Evolutionary conservation across 1,139 yeast species (phyloP), one percentile per base, ranked within the genome.

Genomic region (Blastobotrys arbuscula): DNA sequence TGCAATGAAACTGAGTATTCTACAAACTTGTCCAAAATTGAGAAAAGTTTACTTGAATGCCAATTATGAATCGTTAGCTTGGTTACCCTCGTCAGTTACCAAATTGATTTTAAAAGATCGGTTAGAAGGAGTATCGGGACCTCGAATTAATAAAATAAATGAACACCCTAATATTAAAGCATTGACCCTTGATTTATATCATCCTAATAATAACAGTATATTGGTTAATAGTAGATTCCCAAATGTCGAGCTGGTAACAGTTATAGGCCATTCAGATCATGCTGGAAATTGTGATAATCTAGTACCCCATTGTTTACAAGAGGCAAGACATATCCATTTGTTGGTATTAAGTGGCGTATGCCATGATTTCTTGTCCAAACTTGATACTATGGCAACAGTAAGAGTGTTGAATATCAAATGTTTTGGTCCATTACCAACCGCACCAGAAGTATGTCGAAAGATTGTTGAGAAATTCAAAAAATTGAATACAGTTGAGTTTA

Each of bases 21-120:
- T 35, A 9, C 15, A 8, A 3, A 15, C 5, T 12, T 34, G 39
- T 39, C 9, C 2, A 18, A 16, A 35, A 19, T 24, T 42, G 21
- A 19, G 34, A 16, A 34, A 35, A 21, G 23, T 42, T 2, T 10
- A 24, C 13, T 35, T 42, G 33, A 18, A 21, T 15, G 30, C 33
- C 5, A 35, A 35, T 23, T 35, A 42, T 21, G 24, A 20, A 3
- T 16, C 31, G 10, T 19, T 35, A n/a, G 33, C 15, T 12, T 42
- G 45, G 45, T 15, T 42, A 9, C 45, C 45, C 2, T 16, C 15
- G 12, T 16, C 33, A 15, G 39, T 42, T 2, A 35, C 40, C 12
- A 42, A 42, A 16, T 21, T 42, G 10, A 26, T 21, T 8, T 21
- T 42, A 23, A n/a, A 39, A 19, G 45, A 42, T 18, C 23, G 13